Evolutionary conservation across 2,329 filamentous ascomycete species (phyloP).

Genomic region (Verticillium klebahnii): DNA sequence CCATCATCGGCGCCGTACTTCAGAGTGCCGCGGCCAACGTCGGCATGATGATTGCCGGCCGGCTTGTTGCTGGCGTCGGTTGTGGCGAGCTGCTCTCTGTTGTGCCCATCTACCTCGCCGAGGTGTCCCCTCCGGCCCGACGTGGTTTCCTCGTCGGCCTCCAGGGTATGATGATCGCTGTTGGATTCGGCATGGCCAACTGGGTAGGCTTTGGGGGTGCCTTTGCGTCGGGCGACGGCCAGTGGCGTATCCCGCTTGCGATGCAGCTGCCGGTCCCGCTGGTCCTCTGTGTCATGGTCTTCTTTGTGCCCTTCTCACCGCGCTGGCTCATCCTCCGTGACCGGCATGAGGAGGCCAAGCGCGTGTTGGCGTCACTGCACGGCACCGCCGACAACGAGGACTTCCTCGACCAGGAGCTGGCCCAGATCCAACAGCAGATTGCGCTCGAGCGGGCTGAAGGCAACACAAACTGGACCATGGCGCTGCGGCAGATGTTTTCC

Average conservation of each 20-base stretch:
- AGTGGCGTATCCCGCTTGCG: conserved; percentile 21
- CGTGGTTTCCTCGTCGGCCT: conserved; percentile 20
- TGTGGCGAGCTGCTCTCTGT: conserved; percentile 15
- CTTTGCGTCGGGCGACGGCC: conserved; percentile 20
- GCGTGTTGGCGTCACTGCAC: conserved; percentile 13
- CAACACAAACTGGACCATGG: conserved; percentile 12
- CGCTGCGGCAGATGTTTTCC: conserved; percentile 16
- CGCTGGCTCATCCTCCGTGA: conserved; percentile 14
- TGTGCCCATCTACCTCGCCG: conserved; percentile 21
- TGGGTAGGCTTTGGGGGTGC: conserved; percentile 29
- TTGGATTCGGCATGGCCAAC: conserved; percentile 24
- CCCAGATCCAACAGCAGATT: conserved; percentile 24
- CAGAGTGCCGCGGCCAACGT: conserved; percentile 18
- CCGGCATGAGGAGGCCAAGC: conserved; percentile 14
- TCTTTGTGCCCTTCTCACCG: conserved; percentile 20
- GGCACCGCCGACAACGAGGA: conserved; percentile 13
- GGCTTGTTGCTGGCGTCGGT: conserved; percentile 15
- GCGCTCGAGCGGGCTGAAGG: conserved; percentile 17
- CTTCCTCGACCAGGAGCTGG: conserved; percentile 18
- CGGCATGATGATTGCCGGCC: conserved; percentile 22
- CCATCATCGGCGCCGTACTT: conserved; percentile 15
- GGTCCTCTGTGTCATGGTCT: conserved; percentile 14
- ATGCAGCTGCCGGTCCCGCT: conserved; percentile 18
- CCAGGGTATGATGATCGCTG: conserved; percentile 17
- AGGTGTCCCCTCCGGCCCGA: conserved; percentile 17